Evolutionary conservation across 1,139 yeast genomes (phyloP).

Genomic region (Martiniozyma asiatica): DNA sequence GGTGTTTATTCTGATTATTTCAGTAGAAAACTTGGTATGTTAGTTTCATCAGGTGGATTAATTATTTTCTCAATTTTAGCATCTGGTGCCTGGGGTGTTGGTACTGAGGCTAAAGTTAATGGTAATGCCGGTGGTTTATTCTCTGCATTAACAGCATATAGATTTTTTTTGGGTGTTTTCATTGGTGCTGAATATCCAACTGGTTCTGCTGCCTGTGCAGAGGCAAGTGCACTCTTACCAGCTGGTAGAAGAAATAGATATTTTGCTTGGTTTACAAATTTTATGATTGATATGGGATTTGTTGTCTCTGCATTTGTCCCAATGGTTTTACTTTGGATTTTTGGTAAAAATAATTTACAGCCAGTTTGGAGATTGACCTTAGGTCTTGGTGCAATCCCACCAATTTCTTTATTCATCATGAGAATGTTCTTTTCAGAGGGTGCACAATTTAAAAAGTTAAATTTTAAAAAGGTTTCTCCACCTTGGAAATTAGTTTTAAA

Average conservation of each 20-base stretch:
- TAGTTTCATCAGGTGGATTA: conserved; percentile 58
- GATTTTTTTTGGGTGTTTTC: conserved; percentile 81
- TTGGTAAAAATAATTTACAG: conserved; percentile 52
- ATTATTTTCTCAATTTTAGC: conserved; percentile 66
- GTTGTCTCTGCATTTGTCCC: conserved; percentile 81
- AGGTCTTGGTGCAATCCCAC: conserved; percentile 89
- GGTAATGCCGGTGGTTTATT: conserved; percentile 58
- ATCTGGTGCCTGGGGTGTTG: conserved; percentile 81
- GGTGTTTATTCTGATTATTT: conserved; percentile 71
- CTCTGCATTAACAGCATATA: conserved; percentile 69
- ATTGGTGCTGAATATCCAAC: conserved; percentile 88
- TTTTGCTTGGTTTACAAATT: conserved; percentile 80
- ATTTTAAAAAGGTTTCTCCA: conserved; percentile 50
- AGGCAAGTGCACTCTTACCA: conserved; percentile 70
- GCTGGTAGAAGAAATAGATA: conserved; percentile 79
- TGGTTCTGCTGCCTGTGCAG: conserved; percentile 89
- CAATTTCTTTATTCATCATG: conserved; percentile 61
- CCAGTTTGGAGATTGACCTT: conserved; percentile 90
- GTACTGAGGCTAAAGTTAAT: conserved; percentile 21
- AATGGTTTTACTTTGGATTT: conserved; percentile 76
- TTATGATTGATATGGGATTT: conserved; percentile 80
- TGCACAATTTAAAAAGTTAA: conserved; percentile 54
- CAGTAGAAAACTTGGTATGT: conserved; percentile 74
- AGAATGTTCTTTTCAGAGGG: conserved; percentile 70
- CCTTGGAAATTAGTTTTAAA: conserved; percentile 64